These are phyloP conservation scores for Candida schatavii DNA, from an alignment of 805 yeast species.

Conservation along the genomic window DNA sequence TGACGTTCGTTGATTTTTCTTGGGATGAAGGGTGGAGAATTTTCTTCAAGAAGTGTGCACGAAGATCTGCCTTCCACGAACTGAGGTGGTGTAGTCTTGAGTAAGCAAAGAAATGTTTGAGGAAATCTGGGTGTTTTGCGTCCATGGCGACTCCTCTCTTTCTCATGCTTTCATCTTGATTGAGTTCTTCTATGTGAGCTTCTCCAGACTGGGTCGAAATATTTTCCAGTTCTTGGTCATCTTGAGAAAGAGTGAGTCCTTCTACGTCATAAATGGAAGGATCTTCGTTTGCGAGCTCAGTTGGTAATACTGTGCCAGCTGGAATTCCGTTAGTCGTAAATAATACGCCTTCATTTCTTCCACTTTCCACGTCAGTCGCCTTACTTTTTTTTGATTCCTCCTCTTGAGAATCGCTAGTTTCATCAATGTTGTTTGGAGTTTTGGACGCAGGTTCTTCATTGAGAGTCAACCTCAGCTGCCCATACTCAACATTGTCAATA, in stretches of 20 bases:
- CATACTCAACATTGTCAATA: slow-evolving; percentile 50
- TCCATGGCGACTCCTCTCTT: slow-evolving; percentile 30
- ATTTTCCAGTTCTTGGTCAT: slow-evolving; percentile 7
- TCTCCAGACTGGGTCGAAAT: slow-evolving; percentile 11
- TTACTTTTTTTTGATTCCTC: neutral
- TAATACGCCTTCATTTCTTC: neutral
- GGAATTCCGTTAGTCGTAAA: neutral
- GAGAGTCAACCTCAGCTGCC: slow-evolving; percentile 42
- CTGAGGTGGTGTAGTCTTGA: slow-evolving; percentile 89
- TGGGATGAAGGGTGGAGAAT: slow-evolving; percentile 30
- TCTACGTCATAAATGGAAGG: slow-evolving; percentile 4
- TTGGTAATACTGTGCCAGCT: neutral
- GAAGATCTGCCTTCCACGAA: slow-evolving; percentile 76
- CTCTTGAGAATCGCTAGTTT: neutral
- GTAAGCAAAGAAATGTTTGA: slow-evolving; percentile 67
- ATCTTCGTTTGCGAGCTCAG: neutral
- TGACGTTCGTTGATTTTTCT: neutral
- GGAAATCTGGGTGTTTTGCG: slow-evolving; percentile 76
- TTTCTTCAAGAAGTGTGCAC: slow-evolving; percentile 53
- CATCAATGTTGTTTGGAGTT: too few relatives aligned
- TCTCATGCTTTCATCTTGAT: neutral
- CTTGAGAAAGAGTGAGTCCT: slow-evolving; percentile 12
- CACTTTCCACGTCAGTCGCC: neutral
- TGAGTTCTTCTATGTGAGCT: slow-evolving; percentile 4
- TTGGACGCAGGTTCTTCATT: neutral